Evolutionary conservation across 2,329 filamentous ascomycete species (phyloP).

Genomic region (Fusarium coicis): DNA sequence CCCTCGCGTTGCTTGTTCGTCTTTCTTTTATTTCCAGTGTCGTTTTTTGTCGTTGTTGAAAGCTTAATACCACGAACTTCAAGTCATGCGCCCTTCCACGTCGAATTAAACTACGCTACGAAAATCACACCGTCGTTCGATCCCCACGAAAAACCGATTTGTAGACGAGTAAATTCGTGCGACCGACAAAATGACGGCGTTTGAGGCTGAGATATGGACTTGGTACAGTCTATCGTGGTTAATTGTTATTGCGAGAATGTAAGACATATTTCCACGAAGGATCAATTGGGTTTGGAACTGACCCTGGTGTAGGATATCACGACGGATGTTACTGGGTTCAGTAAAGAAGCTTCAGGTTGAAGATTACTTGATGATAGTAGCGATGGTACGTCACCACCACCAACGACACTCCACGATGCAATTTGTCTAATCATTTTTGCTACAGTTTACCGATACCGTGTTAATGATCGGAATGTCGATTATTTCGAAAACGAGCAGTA

Average conservation of each 20-base stretch:
- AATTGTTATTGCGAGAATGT: slow-evolving; percentile 55
- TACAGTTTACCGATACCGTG: slow-evolving; percentile 61
- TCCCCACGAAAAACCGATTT: background rate
- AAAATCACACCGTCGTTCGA: background rate
- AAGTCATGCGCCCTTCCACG: slow-evolving; percentile 20
- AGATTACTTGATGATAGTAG: slow-evolving; percentile 66
- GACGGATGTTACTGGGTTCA: slow-evolving; percentile 55
- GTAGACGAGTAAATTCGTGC: background rate
- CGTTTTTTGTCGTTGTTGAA: background rate
- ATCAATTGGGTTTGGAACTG: background rate
- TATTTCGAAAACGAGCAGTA: slow-evolving; percentile 65
- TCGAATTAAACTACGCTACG: slow-evolving; percentile 1
- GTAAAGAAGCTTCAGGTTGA: slow-evolving; percentile 63
- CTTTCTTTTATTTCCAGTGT: background rate
- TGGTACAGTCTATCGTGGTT: slow-evolving; percentile 57
- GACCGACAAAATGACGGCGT: slow-evolving; percentile 43
- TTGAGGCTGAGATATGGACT: slow-evolving; percentile 55
- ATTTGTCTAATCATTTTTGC: background rate
- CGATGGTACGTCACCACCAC: slow-evolving; percentile 54
- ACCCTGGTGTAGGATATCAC: slow-evolving; percentile 47
- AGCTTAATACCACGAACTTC: background rate
- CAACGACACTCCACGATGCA: background rate
- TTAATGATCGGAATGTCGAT: slow-evolving; percentile 67
- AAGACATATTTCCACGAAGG: slow-evolving; percentile 30
- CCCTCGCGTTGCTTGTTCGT: slow-evolving; percentile 30